Evolutionary conservation across 768 basidiomycete genomes (phyloP).

Genomic region (Xerocomus brunneocitrinus): DNA sequence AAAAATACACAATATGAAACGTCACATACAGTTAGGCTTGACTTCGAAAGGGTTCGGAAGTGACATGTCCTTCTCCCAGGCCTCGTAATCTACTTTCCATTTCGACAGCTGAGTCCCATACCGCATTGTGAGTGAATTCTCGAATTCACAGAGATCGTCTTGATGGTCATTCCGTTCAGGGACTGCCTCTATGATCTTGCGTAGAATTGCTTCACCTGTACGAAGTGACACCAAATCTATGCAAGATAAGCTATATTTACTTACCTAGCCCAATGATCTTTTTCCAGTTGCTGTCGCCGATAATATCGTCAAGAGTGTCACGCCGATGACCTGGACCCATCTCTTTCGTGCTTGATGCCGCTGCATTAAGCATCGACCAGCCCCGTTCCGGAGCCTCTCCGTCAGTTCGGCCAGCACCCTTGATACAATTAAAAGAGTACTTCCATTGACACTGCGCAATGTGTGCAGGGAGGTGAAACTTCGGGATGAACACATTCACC

Average conservation of each 20-base stretch:
- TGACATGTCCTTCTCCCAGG: background rate
- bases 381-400: background rate
- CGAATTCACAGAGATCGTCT: slow-evolving; percentile 4
- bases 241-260: background rate
- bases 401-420: background rate
- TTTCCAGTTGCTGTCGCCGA: background rate
- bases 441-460: background rate
- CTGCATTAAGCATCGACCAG: background rate
- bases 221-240: no score
- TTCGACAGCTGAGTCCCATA: no score
- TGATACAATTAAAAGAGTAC: background rate
- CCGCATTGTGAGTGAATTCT: background rate
- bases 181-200: slow-evolving; percentile 2
- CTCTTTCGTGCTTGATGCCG: background rate
- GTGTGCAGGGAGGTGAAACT: background rate
- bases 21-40: background rate
- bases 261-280: background rate
- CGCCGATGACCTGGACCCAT: background rate
- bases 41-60: slow-evolving; percentile 10
- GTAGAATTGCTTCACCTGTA: background rate
- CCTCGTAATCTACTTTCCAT: background rate
- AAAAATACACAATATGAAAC: background rate
- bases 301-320: background rate
- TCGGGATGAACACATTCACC: background rate
- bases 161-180: slow-evolving; percentile 6